These are phyloP conservation scores for Paraphaeosphaeria sporulosa DNA, from an alignment of 2,329 filamentous ascomycete species.

Conservation along the genomic window DNA sequence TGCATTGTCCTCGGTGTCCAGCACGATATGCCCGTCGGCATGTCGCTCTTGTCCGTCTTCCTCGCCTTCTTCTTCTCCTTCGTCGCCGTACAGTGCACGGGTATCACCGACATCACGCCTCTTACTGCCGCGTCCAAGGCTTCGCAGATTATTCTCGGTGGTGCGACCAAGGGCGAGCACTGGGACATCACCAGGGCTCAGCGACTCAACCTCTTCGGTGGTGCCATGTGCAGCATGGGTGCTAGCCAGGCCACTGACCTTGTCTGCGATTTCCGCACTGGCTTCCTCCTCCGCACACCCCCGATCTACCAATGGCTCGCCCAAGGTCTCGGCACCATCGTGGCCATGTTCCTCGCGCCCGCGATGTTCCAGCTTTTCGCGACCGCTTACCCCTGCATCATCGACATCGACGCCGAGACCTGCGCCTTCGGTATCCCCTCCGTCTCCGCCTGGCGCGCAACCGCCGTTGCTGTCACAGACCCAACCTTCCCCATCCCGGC, in stretches of 20 bases:
- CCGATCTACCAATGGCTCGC: slow-evolving; percentile 72
- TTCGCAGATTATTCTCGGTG: slow-evolving; percentile 72
- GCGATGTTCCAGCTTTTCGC: slow-evolving; percentile 74
- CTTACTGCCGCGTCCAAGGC: slow-evolving; percentile 73
- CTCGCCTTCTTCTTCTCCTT: slow-evolving; percentile 69
- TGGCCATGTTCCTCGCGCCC: slow-evolving; percentile 72
- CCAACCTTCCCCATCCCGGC: slow-evolving; percentile 63
- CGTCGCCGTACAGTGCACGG: slow-evolving; percentile 67
- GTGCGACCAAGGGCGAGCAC: slow-evolving; percentile 65
- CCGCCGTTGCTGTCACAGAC: slow-evolving; percentile 68
- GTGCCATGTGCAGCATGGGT: slow-evolving; percentile 54
- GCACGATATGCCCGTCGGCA: slow-evolving; percentile 64
- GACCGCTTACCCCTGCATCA: slow-evolving; percentile 73
- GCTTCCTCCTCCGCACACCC: slow-evolving; percentile 71
- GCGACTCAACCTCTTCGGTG: slow-evolving; percentile 71
- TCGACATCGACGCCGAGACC: slow-evolving; percentile 54
- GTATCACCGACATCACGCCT: slow-evolving; percentile 67
- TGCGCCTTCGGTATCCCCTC: slow-evolving; percentile 71
- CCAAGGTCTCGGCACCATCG: slow-evolving; percentile 67
- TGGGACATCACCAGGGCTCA: slow-evolving; percentile 63
- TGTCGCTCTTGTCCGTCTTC: slow-evolving; percentile 64
- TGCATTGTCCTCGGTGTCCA: slow-evolving; percentile 63
- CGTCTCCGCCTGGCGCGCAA: slow-evolving; percentile 71
- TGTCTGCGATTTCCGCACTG: slow-evolving; percentile 71
- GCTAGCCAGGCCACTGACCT: slow-evolving; percentile 49